phyloP scores from a whole-genome alignment of 805 yeast species.

The Grigorovia transvaalensis region DNA sequence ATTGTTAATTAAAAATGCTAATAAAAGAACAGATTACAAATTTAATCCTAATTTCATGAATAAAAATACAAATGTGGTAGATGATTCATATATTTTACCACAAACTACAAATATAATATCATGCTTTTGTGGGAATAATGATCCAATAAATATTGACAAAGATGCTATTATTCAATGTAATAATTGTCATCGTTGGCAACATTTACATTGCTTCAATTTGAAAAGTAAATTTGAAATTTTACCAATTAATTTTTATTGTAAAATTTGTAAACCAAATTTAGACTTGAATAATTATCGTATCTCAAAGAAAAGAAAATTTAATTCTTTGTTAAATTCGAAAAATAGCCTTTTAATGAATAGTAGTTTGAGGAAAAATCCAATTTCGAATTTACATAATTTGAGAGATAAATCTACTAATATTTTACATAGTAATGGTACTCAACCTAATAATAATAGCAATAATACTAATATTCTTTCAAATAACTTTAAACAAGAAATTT shows the following conservation, averaged over 20 bases:
- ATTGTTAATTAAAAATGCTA: no score
- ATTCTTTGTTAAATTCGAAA: neutral
- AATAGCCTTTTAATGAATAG: constrained; percentile 1
- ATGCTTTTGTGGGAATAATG: constrained; percentile 76
- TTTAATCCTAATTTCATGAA: no score
- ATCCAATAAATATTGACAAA: constrained; percentile 17
- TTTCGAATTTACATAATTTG: no score
- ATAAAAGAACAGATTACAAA: no score
- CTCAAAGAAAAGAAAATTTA: constrained; percentile 3
- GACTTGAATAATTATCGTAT: constrained; percentile 5
- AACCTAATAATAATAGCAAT: neutral
- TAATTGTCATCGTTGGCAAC: constrained; percentile 88
- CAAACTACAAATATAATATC: constrained; percentile 79
- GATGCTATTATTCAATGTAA: constrained; percentile 94
- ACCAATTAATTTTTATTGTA: constrained; percentile 70
- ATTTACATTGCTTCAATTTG: constrained; percentile 76
- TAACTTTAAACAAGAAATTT: neutral
- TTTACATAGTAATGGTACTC: neutral
- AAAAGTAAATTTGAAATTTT: constrained; percentile 58
- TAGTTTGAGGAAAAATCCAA: constrained; percentile 4
- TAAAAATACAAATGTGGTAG: constrained; percentile 8
- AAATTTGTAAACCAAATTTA: constrained; percentile 54
- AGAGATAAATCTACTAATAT: neutral
- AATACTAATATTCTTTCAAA: constrained; percentile 1
- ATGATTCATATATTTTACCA: constrained; percentile 46